These are phyloP conservation scores for Ananas comosus DNA, from an alignment of 176 grass and related monocot species.

Conservation along the genomic window DNA sequence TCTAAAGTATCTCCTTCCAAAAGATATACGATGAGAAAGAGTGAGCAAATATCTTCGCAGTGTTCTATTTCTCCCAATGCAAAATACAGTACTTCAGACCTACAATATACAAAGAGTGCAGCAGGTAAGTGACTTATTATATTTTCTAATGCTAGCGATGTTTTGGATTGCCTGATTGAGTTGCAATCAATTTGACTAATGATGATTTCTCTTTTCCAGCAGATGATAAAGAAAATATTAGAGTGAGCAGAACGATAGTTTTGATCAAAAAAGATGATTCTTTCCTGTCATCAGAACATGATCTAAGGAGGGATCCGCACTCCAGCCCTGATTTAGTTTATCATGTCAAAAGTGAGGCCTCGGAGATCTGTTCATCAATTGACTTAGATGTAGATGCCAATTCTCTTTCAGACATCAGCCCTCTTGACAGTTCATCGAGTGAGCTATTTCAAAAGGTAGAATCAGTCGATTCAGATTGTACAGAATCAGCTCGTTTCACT, in stretches of 20 bases:
- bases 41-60: slow-evolving; percentile 9
- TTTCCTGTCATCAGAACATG: slow-evolving; percentile 20
- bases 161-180: neutral
- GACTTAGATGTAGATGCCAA: slow-evolving; percentile 16
- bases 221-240: neutral
- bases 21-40: slow-evolving; percentile 21
- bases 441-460: slow-evolving; percentile 17
- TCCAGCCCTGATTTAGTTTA: slow-evolving; percentile 10
- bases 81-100: slow-evolving; percentile 2
- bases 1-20: slow-evolving; percentile 19
- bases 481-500: slow-evolving; percentile 15
- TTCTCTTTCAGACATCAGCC: slow-evolving; percentile 3
- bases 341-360: slow-evolving; percentile 23
- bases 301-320: neutral
- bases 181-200: neutral
- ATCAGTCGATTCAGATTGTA: slow-evolving; percentile 1
- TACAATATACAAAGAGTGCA: slow-evolving; percentile 14
- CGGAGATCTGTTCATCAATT: slow-evolving; percentile 2
- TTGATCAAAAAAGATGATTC: slow-evolving; percentile 6
- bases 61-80: neutral
- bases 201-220: neutral
- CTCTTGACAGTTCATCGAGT: slow-evolving; percentile 6
- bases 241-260: neutral
- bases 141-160: neutral
- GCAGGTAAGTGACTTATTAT: slow-evolving; percentile 26